Evolutionary conservation across 208 protist genomes (phyloP), one percentile per base, ranked within the genome.

Genomic region (Acanthamoeba quina): DNA sequence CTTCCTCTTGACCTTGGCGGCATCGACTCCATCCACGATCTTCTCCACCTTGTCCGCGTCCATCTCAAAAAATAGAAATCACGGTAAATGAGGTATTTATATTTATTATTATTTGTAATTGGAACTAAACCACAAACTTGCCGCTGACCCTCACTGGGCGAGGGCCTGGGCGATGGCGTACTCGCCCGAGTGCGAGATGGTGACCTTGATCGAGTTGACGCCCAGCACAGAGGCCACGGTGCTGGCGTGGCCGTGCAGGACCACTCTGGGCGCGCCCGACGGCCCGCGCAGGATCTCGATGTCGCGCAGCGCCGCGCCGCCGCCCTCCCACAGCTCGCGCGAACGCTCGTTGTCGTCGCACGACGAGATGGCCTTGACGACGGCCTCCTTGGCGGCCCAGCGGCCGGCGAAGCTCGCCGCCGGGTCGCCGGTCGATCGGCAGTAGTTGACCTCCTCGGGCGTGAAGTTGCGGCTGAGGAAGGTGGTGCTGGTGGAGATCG

Each of bases 381-480:
- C 97, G 37, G 97, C 97, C 82, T 98, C 97, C 76, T 98, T 98
- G 31, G 96, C 96, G 17, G 54, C 97, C 97, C 34, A 98, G 19
- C 96, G 88, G 37, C 96, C 96, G 26, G 96, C 82, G 58, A 97
- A 97, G 44, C 49, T 90, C 31, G 92, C 90, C 1, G 44, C 49
- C 29, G 94, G 93, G 54, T 96, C 89, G 15, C 80, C 49, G 3
- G 74, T 47, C 3, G 68, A 24, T 3, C 26, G 49, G 90, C 96
- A 97, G 64, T 96, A 95, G 19, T 31, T 49, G 29, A 95, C 49
- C 90, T 97, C 97, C 34, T n/a, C 90, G 3, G 68, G 64, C 31
- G 97, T 98, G 90, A 97, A 98, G 94, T 98, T 98, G 70, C 96
- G 93, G 47, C 94, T 44, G 31, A 98, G 17, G 64, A 98, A 98